Base-by-base conservation (phyloP, 495 filamentous ascomycete genomes). In the Hypoxylon crocopeplum region DNA sequence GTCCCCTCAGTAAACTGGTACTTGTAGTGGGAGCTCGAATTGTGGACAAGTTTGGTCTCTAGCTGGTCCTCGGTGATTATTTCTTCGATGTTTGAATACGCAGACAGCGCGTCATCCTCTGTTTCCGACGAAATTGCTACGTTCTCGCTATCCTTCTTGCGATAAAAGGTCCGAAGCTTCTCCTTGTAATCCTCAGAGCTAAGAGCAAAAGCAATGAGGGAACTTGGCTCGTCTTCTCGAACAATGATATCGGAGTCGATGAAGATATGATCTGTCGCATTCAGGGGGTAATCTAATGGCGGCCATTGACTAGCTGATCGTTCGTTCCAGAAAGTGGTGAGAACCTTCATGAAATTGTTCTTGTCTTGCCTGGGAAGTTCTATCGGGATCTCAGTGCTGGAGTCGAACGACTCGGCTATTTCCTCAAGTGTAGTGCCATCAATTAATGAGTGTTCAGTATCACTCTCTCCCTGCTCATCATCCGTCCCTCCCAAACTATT, bases 281-380 rank as follows among this genome's bases (percentile, higher is more conserved):
- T 89, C 53, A 97, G 80, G 8, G 95, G 95, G 66, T 98, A 99
- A 17, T 98, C 95, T 19, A 99, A 80, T 20, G 87, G 84, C n/a
- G 89, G 79, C 95, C 95, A 99, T 37, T 93, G 92, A 74, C 91
- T 97, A 33, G 95, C 91, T 16, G 94, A 97, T 36, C 94, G 86
- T 69, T 98, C 94, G 15, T 94, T 95, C 95, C 95, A 99, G 75
- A 99, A 99, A 53, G 92, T 96, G 7, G 89, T 92, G 46, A 99
- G 78, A 79, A 97, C 90, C 62, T 93, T 96, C 86, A 98, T 86
- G 46, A 97, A 81, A 15, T 92, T 96, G 49, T 84, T 91, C 64
- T 92, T 90, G 66, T 97, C 89, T 62, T 98, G 91, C 61, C 89
- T 94, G 1, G 91, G 92, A 11, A 98, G 78, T 52, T 96, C 92